Base-by-base conservation (phyloP, 106 monocot genomes). In the Dendrobium catenatum region DNA sequence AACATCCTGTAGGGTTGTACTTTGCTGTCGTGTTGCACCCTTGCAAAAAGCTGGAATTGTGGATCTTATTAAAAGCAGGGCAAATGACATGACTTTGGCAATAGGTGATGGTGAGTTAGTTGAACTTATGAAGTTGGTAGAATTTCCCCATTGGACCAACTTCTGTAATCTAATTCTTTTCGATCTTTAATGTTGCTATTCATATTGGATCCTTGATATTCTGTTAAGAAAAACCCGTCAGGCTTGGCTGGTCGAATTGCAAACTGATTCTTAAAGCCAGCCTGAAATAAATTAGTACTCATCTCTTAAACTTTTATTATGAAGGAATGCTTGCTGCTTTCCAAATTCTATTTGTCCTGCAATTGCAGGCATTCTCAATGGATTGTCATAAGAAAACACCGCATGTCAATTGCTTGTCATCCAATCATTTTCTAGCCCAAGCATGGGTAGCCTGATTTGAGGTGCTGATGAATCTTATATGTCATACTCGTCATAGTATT, bases 11-110 rank as follows among this genome's bases (percentile, higher is more conserved):
- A 81, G 76, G 77, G 96, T 94, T 78, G 96, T 97, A 48, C 87
- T 97, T 74, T 97, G 96, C 79, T 97, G 96, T 82, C 92, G 96
- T 5, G 96, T 97, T 86, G 96, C 96, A 79, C 96, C 96, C 77
- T 78, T 97, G 29, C 96, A 97, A 85, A 97, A 97, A 79, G 96
- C 96, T 82, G 96, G 96, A 72, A 92, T 97, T 80, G 94, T 97
- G 82, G 96, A 97, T 82, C 67, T 97, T 37, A 92, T 97, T 26
- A 97, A 97, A 84, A 97, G 92, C 83, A 92, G 94, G 80, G 90
- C 94, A 72, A 88, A 80, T 88, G 96, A 97, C 86, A 97, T 97
- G 96, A 97, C 96, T 44, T 81, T 97, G 81, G 96, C 96, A 55
- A 97, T 97, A 66, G 96, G 96, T 85, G 96, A 97, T 78, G 96